These are phyloP conservation scores for Auricularia sp. DNA, from an alignment of 768 basidiomycete genomes.

Conservation along the genomic window DNA sequence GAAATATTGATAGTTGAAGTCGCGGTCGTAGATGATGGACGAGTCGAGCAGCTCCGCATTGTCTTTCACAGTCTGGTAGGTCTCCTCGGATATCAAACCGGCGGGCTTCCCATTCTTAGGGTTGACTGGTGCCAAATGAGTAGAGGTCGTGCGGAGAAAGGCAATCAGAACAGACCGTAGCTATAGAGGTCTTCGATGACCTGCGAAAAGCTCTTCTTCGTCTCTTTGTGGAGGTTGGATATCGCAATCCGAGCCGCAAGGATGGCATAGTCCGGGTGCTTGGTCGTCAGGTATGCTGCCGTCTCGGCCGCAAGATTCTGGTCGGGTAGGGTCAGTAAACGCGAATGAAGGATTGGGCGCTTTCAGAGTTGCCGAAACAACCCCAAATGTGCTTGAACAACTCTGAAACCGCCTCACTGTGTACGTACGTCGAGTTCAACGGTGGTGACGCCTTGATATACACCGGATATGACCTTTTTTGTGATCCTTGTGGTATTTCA, in stretches of 20 bases:
- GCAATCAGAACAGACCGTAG: conserved; percentile 47
- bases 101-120: conserved; percentile 85
- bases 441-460: conserved; percentile 93
- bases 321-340: not conserved
- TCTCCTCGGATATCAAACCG: conserved; percentile 86
- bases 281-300: conserved; percentile 93
- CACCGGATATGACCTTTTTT: conserved; percentile 87
- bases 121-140: conserved; percentile 50
- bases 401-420: no score
- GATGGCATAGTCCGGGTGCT: conserved; percentile 95
- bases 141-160: not conserved
- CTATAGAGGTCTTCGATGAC: conserved; percentile 86
- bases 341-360: no score
- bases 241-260: conserved; percentile 98
- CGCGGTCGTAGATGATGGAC: conserved; percentile 94
- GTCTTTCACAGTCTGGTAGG: conserved; percentile 69
- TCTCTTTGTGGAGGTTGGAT: conserved; percentile 98
- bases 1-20: conserved; percentile 96
- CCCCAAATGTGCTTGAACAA: no score
- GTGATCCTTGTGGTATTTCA: conserved; percentile 45
- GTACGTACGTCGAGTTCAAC: conserved; percentile 85
- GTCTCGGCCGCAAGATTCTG: conserved; percentile 97
- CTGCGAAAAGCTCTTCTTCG: conserved; percentile 91
- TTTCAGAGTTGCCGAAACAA: no score
- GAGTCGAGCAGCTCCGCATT: conserved; percentile 81